Evolutionary conservation across 1,284 basidiomycete species (phyloP).

Genomic region (Coriolopsis trogii): DNA sequence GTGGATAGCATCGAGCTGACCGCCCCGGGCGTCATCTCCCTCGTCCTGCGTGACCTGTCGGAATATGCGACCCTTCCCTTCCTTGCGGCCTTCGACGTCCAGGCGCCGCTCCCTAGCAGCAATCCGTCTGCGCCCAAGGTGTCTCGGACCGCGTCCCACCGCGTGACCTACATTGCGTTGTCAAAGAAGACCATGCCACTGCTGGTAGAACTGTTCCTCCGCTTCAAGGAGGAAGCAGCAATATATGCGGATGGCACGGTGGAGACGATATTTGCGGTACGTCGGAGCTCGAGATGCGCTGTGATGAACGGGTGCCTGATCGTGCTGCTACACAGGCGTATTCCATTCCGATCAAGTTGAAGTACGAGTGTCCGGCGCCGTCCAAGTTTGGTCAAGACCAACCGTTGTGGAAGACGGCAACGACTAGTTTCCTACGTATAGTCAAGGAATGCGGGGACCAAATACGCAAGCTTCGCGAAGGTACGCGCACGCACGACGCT

Average conservation of each 20-base stretch:
- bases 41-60: slow-evolving; percentile 82
- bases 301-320: neutral
- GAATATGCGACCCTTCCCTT: slow-evolving; percentile 88
- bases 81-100: slow-evolving; percentile 70
- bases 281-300: slow-evolving; percentile 33
- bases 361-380: slow-evolving; percentile 90
- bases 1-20: slow-evolving; percentile 70
- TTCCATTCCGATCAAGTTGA: slow-evolving; percentile 89
- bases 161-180: slow-evolving; percentile 86
- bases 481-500: slow-evolving; percentile 36
- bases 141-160: slow-evolving; percentile 44
- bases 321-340: slow-evolving; percentile 62
- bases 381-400: slow-evolving; percentile 83
- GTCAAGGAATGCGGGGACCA: slow-evolving; percentile 65
- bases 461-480: slow-evolving; percentile 49
- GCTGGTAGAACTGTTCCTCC: slow-evolving; percentile 72
- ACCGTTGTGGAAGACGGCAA: slow-evolving; percentile 93
- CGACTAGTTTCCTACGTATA: slow-evolving; percentile 67
- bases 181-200: slow-evolving; percentile 87
- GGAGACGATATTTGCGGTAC: slow-evolving; percentile 79
- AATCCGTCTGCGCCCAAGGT: slow-evolving; percentile 36
- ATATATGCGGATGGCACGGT: slow-evolving; percentile 85
- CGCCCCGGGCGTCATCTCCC: slow-evolving; percentile 63
- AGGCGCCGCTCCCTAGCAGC: slow-evolving; percentile 27
- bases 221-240: slow-evolving; percentile 58